phyloP scores from a whole-genome alignment of 2,329 filamentous ascomycete species.

The Fusarium tupiense region DNA sequence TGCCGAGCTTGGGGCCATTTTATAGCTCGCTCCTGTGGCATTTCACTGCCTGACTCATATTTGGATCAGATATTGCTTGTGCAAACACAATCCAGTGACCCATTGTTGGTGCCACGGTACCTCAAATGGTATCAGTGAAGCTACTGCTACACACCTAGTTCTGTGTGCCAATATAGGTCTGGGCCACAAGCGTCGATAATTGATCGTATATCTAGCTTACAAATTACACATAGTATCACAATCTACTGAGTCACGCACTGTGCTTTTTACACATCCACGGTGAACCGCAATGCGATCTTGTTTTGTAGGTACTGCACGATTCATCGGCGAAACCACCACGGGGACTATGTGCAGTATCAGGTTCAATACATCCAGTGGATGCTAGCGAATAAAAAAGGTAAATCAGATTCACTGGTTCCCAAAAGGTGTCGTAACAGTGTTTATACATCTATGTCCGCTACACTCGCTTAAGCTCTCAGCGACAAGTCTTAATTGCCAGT shows the following conservation, averaged over 20 bases:
- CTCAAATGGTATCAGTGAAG: rapidly evolving
- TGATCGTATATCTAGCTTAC: neutral
- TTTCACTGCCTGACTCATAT: neutral
- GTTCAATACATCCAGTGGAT: rapidly evolving
- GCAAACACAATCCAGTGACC: rapidly evolving
- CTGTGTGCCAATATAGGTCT: neutral
- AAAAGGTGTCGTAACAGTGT: neutral
- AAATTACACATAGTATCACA: neutral
- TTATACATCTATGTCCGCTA: neutral
- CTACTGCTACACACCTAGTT: neutral
- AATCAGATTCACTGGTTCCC: neutral
- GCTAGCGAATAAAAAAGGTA: rapidly evolving
- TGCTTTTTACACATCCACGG: rapidly evolving
- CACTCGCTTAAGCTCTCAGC: rapidly evolving
- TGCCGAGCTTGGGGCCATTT: rapidly evolving
- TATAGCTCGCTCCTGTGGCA: neutral
- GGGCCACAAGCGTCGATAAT: rapidly evolving
- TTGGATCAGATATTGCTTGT: neutral
- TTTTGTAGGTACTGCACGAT: neutral
- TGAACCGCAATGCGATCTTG: too few species aligned
- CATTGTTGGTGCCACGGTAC: neutral
- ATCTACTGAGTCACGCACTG: neutral
- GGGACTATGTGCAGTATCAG: too few species aligned
- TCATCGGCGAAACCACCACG: rapidly evolving
- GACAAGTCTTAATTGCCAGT: neutral